A percentile compares a stretch with the other conserved stretches of the same genome.
These are phyloP conservation scores for Aspergillaceae sp. DNA, from an alignment of 2,329 filamentous ascomycete genomes.

Conservation along the genomic window DNA sequence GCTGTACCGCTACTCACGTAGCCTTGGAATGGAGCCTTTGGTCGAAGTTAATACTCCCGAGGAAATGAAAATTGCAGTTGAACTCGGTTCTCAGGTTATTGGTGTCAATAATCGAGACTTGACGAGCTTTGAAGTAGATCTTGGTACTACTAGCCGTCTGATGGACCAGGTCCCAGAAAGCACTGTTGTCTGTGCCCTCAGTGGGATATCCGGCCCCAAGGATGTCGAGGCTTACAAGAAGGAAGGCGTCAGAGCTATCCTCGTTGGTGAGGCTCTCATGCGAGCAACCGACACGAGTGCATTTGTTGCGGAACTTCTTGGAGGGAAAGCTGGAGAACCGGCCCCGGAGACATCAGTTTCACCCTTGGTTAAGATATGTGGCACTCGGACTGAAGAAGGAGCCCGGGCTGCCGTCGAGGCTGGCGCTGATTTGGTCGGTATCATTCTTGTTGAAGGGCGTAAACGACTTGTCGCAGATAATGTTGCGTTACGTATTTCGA, in stretches of 20 bases:
- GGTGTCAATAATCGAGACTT: slow-evolving; percentile 97
- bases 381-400: slow-evolving; percentile 73
- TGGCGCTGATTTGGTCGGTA: slow-evolving; percentile 85
- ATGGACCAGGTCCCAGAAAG: slow-evolving; percentile 77
- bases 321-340: slow-evolving; percentile 35
- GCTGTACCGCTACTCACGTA: slow-evolving; percentile 80
- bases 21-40: slow-evolving; percentile 90
- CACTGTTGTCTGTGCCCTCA: slow-evolving; percentile 86
- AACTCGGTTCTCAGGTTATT: slow-evolving; percentile 81
- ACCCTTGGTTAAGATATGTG: slow-evolving; percentile 87
- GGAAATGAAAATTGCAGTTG: slow-evolving; percentile 82
- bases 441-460: slow-evolving; percentile 76
- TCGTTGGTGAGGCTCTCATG: slow-evolving; percentile 96
- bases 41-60: slow-evolving; percentile 93
- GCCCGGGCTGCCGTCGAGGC: slow-evolving; percentile 73
- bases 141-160: slow-evolving; percentile 80
- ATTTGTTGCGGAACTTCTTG: slow-evolving; percentile 80
- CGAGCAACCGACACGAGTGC: slow-evolving; percentile 69
- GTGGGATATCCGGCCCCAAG: slow-evolving; percentile 80
- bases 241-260: slow-evolving; percentile 83
- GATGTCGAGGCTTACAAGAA: slow-evolving; percentile 82
- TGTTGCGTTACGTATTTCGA: slow-evolving; percentile 70
- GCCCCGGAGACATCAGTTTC: slow-evolving; percentile 17
- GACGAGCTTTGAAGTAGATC: slow-evolving; percentile 92
- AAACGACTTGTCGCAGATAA: slow-evolving; percentile 73